Conservation (phyloP, 73 alveolate species). For the Paramecium pentaurelia region DNA sequence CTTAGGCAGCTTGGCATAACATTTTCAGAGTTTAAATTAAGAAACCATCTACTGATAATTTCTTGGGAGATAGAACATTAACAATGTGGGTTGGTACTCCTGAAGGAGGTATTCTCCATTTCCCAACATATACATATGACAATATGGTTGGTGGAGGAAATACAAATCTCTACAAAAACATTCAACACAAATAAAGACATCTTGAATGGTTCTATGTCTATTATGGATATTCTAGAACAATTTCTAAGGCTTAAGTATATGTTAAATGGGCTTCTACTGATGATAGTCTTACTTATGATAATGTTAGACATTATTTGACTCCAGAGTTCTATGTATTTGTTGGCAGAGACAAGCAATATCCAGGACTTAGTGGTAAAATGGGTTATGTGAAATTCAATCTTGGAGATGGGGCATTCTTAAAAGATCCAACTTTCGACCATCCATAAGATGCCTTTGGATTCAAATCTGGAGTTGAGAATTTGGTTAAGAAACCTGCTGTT, state of each 20-base stretch:
- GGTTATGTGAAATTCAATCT: constrained; percentile 10
- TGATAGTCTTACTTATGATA: constrained; percentile 13
- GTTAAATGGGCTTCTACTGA: background rate
- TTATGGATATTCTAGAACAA: background rate
- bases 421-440: background rate
- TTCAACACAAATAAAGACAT: background rate
- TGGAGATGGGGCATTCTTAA: constrained; percentile 45
- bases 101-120: constrained; percentile 31
- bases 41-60: constrained; percentile 28
- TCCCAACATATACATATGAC: constrained; percentile 9
- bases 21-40: constrained; percentile 37
- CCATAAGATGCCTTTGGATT: background rate
- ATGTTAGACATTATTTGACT: background rate
- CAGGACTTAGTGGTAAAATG: constrained; percentile 22
- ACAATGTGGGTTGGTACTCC: constrained; percentile 9
- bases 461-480: background rate
- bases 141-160: constrained; percentile 51
- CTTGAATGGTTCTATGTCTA: constrained; percentile 21
- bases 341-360: background rate
- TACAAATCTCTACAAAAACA: background rate
- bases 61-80: constrained; percentile 26
- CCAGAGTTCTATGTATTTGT: constrained; percentile 8
- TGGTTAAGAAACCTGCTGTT: background rate
- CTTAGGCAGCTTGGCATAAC: constrained; percentile 48
- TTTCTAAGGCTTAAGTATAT: background rate